Conservation (phyloP, 2,329 filamentous ascomycete species). For the Aspergillus tamarii region DNA sequence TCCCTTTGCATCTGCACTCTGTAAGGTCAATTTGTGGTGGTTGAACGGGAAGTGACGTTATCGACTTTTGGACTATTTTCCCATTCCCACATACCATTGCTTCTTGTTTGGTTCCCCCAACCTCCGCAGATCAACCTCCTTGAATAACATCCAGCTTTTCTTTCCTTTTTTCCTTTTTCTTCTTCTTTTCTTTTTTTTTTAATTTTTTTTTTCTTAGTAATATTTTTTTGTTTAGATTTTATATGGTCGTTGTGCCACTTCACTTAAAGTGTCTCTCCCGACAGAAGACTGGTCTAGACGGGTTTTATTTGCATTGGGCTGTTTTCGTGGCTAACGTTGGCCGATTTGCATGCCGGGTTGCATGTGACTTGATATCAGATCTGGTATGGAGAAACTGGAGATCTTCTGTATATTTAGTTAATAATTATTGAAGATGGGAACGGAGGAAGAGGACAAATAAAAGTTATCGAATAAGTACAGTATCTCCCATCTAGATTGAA, state of each 20-base stretch:
- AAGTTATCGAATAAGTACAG: not conserved
- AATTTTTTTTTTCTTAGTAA: too few species aligned
- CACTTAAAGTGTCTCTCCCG: not conserved
- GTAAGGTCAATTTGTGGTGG: not conserved
- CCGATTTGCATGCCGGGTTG: not conserved
- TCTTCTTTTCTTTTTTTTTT: not conserved
- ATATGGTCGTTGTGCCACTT: not conserved
- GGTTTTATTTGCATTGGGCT: not conserved
- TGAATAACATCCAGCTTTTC: not conserved
- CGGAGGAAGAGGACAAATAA: not conserved
- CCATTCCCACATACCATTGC: not conserved
- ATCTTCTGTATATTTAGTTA: not conserved
- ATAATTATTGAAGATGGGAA: not conserved
- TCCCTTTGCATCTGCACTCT: not conserved
- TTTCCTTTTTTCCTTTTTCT: too few species aligned
- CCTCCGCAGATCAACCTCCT: slow-evolving; percentile 2
- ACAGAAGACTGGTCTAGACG: not conserved
- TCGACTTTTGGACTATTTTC: not conserved
- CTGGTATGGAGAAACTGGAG: not conserved
- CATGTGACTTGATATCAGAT: not conserved
- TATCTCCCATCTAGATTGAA: too few species aligned
- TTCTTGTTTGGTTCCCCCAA: not conserved
- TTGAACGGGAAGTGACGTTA: not conserved
- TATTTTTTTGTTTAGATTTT: not conserved
- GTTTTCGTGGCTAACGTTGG: not conserved